These are phyloP conservation scores for Cairneyella variabilis DNA, from an alignment of 495 filamentous ascomycete species.

Conservation along the genomic window DNA sequence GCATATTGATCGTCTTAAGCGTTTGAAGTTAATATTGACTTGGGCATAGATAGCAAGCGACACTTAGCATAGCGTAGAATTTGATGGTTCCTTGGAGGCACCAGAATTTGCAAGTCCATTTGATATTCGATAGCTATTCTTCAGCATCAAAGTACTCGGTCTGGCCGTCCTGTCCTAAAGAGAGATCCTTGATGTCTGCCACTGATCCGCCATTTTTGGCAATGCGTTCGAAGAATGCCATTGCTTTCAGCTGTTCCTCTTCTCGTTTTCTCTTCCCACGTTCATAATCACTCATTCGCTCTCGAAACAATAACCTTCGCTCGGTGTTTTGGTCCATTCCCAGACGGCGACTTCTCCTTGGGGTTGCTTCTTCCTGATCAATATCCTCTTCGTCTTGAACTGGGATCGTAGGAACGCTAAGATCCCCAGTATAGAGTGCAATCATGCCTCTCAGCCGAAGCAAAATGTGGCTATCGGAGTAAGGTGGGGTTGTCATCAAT, in stretches of 20 bases:
- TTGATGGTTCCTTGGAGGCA: too few relatives aligned
- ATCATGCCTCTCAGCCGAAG: slow-evolving; percentile 58
- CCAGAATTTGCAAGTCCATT: too few relatives aligned
- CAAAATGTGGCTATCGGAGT: slow-evolving; percentile 49
- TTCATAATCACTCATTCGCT: slow-evolving; percentile 17
- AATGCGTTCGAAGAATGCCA: slow-evolving; percentile 13
- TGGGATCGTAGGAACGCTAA: slow-evolving; percentile 28
- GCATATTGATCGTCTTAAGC: too few relatives aligned
- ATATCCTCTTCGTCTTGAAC: slow-evolving; percentile 5
- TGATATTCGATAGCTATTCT: not conserved
- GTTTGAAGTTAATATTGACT: too few relatives aligned
- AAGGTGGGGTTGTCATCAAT: slow-evolving; percentile 55
- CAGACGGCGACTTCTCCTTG: not conserved
- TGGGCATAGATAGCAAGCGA: too few relatives aligned
- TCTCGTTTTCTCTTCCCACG: slow-evolving; percentile 3
- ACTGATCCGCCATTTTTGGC: slow-evolving; percentile 6
- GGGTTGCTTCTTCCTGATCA: not conserved
- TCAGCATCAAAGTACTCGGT: not conserved
- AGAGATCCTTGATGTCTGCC: slow-evolving; percentile 7
- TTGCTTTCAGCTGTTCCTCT: slow-evolving; percentile 10
- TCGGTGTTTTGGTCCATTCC: slow-evolving; percentile 1
- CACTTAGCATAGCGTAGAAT: too few relatives aligned
- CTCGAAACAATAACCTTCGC: slow-evolving; percentile 8
- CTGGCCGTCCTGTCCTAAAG: not conserved
- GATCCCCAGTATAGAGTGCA: slow-evolving; percentile 58